These are phyloP conservation scores for Tuber aestivum DNA, from an alignment of 495 filamentous ascomycete species.

Conservation along the genomic window DNA sequence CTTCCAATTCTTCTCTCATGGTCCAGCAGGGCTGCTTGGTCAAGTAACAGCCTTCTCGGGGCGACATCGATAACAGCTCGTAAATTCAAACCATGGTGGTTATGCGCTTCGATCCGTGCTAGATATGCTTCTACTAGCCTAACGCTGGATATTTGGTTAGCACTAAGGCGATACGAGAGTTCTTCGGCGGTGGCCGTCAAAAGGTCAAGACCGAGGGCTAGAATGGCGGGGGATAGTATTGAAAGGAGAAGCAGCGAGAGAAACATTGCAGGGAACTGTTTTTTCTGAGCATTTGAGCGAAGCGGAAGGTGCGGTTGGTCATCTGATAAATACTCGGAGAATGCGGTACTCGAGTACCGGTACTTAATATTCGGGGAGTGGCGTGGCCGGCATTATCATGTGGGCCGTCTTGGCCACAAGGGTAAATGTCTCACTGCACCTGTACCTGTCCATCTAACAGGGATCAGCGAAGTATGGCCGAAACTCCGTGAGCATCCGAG, in stretches of 20 bases:
- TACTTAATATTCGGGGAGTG: not conserved
- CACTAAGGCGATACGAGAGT: constrained; percentile 45
- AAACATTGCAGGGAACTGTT: not conserved
- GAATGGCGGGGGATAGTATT: not conserved
- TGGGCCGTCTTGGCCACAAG: not conserved
- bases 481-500: no score
- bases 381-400: not conserved
- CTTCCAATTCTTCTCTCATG: constrained; percentile 35
- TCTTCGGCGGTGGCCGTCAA: constrained; percentile 47
- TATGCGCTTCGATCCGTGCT: constrained; percentile 49
- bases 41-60: constrained; percentile 41
- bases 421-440: not conserved
- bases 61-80: constrained; percentile 46
- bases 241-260: not conserved
- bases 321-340: not conserved
- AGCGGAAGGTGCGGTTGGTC: not conserved
- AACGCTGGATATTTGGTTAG: constrained; percentile 46
- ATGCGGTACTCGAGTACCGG: no score
- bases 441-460: no score
- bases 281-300: not conserved
- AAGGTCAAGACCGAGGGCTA: constrained; percentile 35
- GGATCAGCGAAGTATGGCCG: no score
- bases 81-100: constrained; percentile 37
- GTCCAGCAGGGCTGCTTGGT: constrained; percentile 39
- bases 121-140: constrained; percentile 51